These are phyloP conservation scores for Colletotrichum filicis DNA, from an alignment of 2,329 filamentous ascomycete species.

Conservation along the genomic window DNA sequence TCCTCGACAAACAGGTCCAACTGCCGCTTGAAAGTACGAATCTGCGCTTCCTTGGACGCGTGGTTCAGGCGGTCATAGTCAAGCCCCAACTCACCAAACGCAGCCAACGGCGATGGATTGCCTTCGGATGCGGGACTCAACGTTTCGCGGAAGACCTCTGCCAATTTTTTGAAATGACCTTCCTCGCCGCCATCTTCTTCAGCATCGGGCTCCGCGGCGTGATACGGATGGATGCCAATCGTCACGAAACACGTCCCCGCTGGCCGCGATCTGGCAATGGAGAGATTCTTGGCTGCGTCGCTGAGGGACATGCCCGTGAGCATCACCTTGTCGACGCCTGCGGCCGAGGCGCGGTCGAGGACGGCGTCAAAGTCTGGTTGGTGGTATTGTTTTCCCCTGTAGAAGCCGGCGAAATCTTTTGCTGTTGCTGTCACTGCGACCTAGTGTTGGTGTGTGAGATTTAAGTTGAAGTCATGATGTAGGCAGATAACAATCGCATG, in stretches of 20 bases:
- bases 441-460: slow-evolving; percentile 32
- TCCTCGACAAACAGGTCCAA: slow-evolving; percentile 50
- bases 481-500: background rate
- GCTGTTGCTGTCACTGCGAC: slow-evolving; percentile 51
- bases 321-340: slow-evolving; percentile 54
- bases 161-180: slow-evolving; percentile 40
- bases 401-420: slow-evolving; percentile 60
- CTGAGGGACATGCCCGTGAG: slow-evolving; percentile 50
- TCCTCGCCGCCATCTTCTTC: slow-evolving; percentile 38
- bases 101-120: slow-evolving; percentile 46
- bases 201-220: slow-evolving; percentile 55
- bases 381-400: slow-evolving; percentile 61
- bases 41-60: slow-evolving; percentile 53
- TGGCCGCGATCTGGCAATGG: slow-evolving; percentile 43
- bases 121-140: slow-evolving; percentile 13
- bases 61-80: slow-evolving; percentile 59
- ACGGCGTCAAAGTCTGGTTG: slow-evolving; percentile 54
- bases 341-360: slow-evolving; percentile 52
- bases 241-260: slow-evolving; percentile 52
- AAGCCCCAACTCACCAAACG: slow-evolving; percentile 61
- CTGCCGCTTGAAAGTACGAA: slow-evolving; percentile 52
- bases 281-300: slow-evolving; percentile 43
- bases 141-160: slow-evolving; percentile 37
- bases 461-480: background rate
- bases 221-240: slow-evolving; percentile 62